Evolutionary conservation across 192 early-diverging fungal species (phyloP).

Genomic region (Coemansia reversa): DNA sequence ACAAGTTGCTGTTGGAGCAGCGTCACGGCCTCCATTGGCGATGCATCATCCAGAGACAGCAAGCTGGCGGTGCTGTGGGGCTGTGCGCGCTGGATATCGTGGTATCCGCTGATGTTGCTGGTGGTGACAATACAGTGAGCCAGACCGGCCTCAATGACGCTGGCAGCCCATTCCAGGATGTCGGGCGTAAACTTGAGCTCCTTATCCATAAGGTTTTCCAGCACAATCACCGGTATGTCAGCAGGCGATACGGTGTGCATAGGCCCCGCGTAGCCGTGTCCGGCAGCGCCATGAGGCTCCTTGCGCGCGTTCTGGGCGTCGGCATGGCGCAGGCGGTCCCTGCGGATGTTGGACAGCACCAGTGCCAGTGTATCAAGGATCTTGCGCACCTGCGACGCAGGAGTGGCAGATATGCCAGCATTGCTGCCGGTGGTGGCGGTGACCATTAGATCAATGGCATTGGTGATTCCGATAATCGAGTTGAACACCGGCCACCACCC

Average conservation of each 20-base stretch:
- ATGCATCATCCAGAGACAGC: conserved; percentile 44
- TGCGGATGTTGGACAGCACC: conserved; percentile 64
- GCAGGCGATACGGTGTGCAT: conserved; percentile 39
- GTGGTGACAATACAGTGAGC: conserved; percentile 91
- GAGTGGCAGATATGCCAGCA: conserved; percentile 75
- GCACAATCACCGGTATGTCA: conserved; percentile 83
- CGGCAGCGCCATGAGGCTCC: conserved; percentile 5
- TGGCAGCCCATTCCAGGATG: conserved; percentile 81
- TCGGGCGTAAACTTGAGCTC: conserved; percentile 61
- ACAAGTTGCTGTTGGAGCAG: conserved; percentile 54
- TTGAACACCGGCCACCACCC: conserved; percentile 92
- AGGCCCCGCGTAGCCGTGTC: not conserved
- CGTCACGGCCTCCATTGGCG: conserved; percentile 35
- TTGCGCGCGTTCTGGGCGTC: conserved; percentile 38
- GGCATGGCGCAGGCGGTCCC: conserved; percentile 3
- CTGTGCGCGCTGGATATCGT: conserved; percentile 60
- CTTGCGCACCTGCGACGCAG: conserved; percentile 77
- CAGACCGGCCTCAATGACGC: conserved; percentile 76
- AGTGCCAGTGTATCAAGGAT: conserved; percentile 82
- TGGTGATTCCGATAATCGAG: conserved; percentile 68
- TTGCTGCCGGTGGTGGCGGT: conserved; percentile 89
- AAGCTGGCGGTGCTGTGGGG: conserved; percentile 41
- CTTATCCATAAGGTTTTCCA: conserved; percentile 81
- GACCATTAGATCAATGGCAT: conserved; percentile 79
- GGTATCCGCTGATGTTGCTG: conserved; percentile 66